A percentile compares a stretch with the other conserved stretches of the same genome.
Conservation (phyloP, 306 rosid species). For the Medicago lupulina region DNA sequence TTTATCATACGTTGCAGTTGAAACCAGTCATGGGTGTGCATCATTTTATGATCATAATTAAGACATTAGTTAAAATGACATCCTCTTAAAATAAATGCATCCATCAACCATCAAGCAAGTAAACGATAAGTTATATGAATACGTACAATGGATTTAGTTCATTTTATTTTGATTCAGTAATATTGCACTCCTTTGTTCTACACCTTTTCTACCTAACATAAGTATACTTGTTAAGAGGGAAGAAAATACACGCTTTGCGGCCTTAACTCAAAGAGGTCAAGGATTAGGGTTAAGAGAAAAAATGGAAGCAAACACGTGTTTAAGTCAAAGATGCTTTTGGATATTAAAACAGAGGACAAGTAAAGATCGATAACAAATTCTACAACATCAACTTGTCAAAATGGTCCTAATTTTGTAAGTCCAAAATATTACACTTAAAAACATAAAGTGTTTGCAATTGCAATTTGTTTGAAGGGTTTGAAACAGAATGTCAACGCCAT, state of each 20-base stretch:
- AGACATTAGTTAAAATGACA: constrained; percentile 18
- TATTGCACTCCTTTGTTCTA: constrained; percentile 42
- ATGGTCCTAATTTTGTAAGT: not conserved
- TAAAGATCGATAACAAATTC: constrained; percentile 28
- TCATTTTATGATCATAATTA: not conserved
- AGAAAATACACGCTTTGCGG: constrained; percentile 51
- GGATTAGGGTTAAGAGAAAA: constrained; percentile 44
- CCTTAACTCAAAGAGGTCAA: constrained; percentile 53
- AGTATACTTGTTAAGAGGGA: constrained; percentile 45
- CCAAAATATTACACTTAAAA: constrained; percentile 8
- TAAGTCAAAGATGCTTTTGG: constrained; percentile 83
- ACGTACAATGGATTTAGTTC: constrained; percentile 49
- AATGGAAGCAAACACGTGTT: constrained; percentile 41
- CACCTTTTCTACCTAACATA: constrained; percentile 58
- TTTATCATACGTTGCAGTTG: too few relatives aligned
- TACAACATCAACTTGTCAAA: constrained; percentile 18
- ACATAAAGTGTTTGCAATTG: not conserved
- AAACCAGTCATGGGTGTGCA: not conserved
- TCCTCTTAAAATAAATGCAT: not conserved
- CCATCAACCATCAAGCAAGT: constrained; percentile 11
- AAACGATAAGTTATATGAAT: constrained; percentile 32
- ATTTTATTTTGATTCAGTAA: constrained; percentile 19
- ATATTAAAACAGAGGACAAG: constrained; percentile 44
- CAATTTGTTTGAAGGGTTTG: constrained; percentile 35
- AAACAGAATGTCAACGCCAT: constrained; percentile 57